phyloP scores from a whole-genome alignment of 805 yeast genomes.

The Saccharomycopsis sp. region DNA sequence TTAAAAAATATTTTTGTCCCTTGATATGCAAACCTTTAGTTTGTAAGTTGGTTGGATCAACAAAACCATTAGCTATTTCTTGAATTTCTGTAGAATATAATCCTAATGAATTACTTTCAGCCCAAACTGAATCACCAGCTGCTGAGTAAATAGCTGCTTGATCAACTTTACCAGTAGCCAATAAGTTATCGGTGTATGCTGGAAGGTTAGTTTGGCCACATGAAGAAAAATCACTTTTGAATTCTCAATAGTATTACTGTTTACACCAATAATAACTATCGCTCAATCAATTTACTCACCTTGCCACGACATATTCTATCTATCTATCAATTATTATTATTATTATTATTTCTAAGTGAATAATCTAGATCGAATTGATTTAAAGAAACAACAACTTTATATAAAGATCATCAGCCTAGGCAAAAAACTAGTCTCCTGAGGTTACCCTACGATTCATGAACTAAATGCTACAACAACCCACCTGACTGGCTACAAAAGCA shows the following conservation, averaged over 20 bases:
- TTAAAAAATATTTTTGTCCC: slow-evolving; percentile 79
- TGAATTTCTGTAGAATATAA: slow-evolving; percentile 65
- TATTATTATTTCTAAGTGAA: too few species aligned
- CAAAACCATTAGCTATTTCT: slow-evolving; percentile 72
- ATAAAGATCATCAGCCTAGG: too few species aligned
- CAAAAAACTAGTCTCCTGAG: too few species aligned
- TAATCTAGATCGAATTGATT: too few species aligned
- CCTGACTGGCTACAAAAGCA: too few species aligned
- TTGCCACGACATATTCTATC: slow-evolving; percentile 3
- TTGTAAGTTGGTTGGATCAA: slow-evolving; percentile 72
- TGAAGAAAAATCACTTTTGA: slow-evolving; percentile 8
- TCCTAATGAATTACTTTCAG: slow-evolving; percentile 61
- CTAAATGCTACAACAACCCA: too few species aligned
- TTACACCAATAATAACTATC: too few species aligned
- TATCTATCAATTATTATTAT: too few species aligned
- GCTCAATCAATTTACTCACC: too few species aligned
- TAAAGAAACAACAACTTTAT: too few species aligned
- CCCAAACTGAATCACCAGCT: slow-evolving; percentile 96
- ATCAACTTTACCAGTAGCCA: slow-evolving; percentile 83
- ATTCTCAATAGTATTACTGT: neutral
- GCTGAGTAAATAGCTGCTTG: slow-evolving; percentile 89
- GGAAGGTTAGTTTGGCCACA: slow-evolving; percentile 10
- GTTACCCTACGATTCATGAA: too few species aligned
- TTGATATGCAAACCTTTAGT: slow-evolving; percentile 80
- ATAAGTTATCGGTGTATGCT: slow-evolving; percentile 94